A percentile compares a stretch with the other conserved stretches of the same genome.
Evolutionary conservation across 75 land plant species (phyloP).

Genomic region (Isoetes taiwanensis): DNA sequence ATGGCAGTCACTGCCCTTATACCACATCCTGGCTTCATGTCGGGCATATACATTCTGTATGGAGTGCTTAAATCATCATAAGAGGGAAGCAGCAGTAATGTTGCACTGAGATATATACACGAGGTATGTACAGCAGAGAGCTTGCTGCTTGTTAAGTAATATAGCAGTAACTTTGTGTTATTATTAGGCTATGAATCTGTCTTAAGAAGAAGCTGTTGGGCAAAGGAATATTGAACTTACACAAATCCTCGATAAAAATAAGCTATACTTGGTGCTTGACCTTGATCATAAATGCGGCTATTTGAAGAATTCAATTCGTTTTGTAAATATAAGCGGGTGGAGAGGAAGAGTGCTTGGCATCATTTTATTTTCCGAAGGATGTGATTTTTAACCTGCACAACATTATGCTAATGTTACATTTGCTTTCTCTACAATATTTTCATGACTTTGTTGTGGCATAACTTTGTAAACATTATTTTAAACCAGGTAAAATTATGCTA

Average conservation of each 20-base stretch:
- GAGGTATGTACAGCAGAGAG: slow-evolving; percentile 34
- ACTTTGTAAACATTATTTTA: too few relatives aligned
- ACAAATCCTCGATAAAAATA: slow-evolving; percentile 33
- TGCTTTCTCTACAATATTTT: too few relatives aligned
- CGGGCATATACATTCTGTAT: slow-evolving; percentile 55
- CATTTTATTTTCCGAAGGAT: slow-evolving; percentile 30
- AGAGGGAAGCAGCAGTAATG: slow-evolving; percentile 40
- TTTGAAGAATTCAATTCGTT: slow-evolving; percentile 65
- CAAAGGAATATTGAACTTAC: slow-evolving; percentile 46
- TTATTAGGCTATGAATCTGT: slow-evolving; percentile 56
- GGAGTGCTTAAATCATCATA: slow-evolving; percentile 30
- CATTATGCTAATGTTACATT: background rate
- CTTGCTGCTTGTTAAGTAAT: too few relatives aligned
- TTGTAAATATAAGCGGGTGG: slow-evolving; percentile 39
- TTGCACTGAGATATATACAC: slow-evolving; percentile 67
- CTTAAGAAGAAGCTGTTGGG: slow-evolving; percentile 40
- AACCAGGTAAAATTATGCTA: too few relatives aligned
- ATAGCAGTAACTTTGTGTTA: background rate
- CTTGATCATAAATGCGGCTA: slow-evolving; percentile 93
- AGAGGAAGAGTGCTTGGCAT: slow-evolving; percentile 31
- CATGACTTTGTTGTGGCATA: too few relatives aligned
- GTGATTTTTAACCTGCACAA: background rate
- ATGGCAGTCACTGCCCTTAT: too few relatives aligned
- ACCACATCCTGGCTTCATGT: slow-evolving; percentile 64
- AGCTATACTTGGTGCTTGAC: slow-evolving; percentile 67